A percentile compares a stretch with the other conserved stretches of the same genome.
These are phyloP conservation scores for Podila minutissima DNA, from an alignment of 192 early-diverging fungal species.

Conservation along the genomic window DNA sequence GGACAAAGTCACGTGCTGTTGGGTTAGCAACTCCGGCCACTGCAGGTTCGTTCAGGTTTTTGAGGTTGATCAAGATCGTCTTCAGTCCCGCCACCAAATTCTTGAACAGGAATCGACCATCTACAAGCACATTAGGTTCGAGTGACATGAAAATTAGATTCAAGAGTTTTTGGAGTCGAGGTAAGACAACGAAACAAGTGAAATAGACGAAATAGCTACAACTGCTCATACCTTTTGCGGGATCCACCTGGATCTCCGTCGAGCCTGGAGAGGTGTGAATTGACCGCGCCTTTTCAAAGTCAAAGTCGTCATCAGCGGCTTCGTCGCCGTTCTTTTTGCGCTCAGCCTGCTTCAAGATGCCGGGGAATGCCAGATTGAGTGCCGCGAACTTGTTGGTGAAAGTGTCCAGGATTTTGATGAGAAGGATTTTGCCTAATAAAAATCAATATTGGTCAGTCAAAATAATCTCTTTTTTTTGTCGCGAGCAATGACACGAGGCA, in stretches of 20 bases:
- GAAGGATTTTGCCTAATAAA: conserved; percentile 68
- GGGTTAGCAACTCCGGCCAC: conserved; percentile 53
- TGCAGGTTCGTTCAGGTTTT: conserved; percentile 72
- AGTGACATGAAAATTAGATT: neutral
- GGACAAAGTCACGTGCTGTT: conserved; percentile 72
- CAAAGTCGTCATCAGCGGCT: conserved; percentile 56
- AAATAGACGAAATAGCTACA: neutral
- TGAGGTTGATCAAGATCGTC: conserved; percentile 78
- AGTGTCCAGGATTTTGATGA: conserved; percentile 87
- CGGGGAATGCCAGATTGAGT: conserved; percentile 71
- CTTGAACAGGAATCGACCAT: conserved; percentile 90
- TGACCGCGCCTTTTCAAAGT: conserved; percentile 65
- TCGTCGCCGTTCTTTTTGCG: conserved; percentile 56
- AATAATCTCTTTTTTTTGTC: neutral
- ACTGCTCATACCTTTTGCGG: conserved; percentile 70
- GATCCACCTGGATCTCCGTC: conserved; percentile 65
- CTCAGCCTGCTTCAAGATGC: conserved; percentile 65
- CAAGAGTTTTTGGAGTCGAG: neutral
- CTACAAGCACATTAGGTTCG: conserved; percentile 38
- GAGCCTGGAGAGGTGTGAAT: conserved; percentile 60
- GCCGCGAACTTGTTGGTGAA: conserved; percentile 82
- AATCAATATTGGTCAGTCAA: too few relatives aligned
- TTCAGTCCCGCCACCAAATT: conserved; percentile 92
- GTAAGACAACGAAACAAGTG: neutral
- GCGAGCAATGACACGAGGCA: neutral